A percentile compares a stretch with the other conserved stretches of the same genome.
Evolutionary conservation across 139 green algal genomes (phyloP).

Genomic region (Gonium pectorale): DNA sequence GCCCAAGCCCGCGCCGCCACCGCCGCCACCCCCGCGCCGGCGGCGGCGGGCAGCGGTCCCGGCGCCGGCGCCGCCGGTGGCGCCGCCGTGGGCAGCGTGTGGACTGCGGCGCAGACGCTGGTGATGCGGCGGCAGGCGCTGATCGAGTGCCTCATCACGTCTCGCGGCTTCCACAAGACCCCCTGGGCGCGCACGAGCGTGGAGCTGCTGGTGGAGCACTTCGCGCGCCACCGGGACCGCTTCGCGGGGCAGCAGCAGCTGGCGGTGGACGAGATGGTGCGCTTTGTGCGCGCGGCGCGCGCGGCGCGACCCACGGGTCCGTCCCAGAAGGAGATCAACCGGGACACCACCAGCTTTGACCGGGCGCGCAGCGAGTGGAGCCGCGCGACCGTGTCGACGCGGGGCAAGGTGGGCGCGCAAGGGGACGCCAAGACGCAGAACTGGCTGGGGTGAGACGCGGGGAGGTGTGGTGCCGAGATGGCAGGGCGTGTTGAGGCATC

Average conservation of each 20-base stretch:
- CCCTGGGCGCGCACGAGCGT: constrained; percentile 73
- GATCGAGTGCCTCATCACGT: constrained; percentile 69
- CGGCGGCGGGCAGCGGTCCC: neutral
- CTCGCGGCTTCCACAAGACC: constrained; percentile 60
- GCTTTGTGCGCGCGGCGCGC: constrained; percentile 23
- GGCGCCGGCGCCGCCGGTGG: neutral
- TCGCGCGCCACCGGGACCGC: neutral
- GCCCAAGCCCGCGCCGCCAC: too few species aligned
- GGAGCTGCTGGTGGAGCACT: constrained; percentile 70
- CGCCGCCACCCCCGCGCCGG: neutral
- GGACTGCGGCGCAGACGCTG: constrained; percentile 19
- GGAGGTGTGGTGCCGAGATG: too few species aligned
- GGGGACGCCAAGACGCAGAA: constrained; percentile 60
- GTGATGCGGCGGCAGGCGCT: constrained; percentile 57
- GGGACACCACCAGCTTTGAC: constrained; percentile 78
- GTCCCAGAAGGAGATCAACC: constrained; percentile 55
- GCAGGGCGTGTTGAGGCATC: too few species aligned
- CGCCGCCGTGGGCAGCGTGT: neutral
- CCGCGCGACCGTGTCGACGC: constrained; percentile 39
- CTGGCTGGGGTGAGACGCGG: constrained; percentile 69
- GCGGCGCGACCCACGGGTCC: constrained; percentile 28
- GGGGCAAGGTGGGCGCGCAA: constrained; percentile 61
- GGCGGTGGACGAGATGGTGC: constrained; percentile 37
- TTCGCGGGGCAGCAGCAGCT: constrained; percentile 31
- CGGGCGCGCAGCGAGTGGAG: constrained; percentile 64